Evolutionary conservation across 1,284 basidiomycete genomes (phyloP), one percentile per base, ranked within the genome.

Genomic region (Naganishia liquefaciens): DNA sequence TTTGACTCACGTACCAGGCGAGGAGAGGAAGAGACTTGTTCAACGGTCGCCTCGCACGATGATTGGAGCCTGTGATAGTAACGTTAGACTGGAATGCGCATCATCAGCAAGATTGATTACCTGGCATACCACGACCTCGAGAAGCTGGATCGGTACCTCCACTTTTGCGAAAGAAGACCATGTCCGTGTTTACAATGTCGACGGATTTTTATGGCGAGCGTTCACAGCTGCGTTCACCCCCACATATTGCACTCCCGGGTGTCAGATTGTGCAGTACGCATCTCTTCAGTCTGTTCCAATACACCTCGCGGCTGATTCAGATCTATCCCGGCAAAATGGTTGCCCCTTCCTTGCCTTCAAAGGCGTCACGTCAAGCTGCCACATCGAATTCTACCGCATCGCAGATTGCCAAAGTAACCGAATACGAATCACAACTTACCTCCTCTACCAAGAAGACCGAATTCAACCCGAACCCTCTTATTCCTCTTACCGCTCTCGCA

Each of bases 391-490:
- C 60, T 17, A n/a, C 60, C 3, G 33, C 60, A 11, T 52, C 60
- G n/a, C 51, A 52, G 28, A 62, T 52, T 30, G 60, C 51, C 50
- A 62, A 62, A 33, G 30, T 62, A 25, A 46, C 30, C 46, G 57
- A 60, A 39, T 60, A 60, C 46, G 57, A 49, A 42, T 53, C 58
- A 11, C 68, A 70, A 60, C 69, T 79, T 40, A 43, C 67, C 11
- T 67, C 70, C 42, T 21, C 68, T 2, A 71, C 77, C 19, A 64
- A 70, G 0, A 63, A 64, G 25, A 47, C 68, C 15, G 67, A 86
- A 63, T 74, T 80, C 40, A 89, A 91, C 23, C 82, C 95, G 46
- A 96, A 96, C 74, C 81, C 87, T 1, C 82, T 95, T 23, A 85
- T 86, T 6, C 89, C 93, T 74, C 84, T 96, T 7, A 76, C 93